Percentiles rank a stretch among this genome's conserved stretches.
Conservation (phyloP, 768 basidiomycete genomes). For the Lentinula raphanica region DNA sequence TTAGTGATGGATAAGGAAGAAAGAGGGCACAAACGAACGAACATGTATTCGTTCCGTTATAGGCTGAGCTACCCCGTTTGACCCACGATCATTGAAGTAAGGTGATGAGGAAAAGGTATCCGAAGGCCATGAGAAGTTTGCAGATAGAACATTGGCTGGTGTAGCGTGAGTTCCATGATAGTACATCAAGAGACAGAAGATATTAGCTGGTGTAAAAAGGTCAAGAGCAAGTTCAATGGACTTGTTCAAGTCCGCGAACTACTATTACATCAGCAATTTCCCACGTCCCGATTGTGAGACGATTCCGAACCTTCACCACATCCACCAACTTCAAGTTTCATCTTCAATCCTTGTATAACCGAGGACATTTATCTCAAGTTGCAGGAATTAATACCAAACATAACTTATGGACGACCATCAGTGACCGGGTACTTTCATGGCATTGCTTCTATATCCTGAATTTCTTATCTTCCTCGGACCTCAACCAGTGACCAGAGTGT, state of each 20-base stretch:
- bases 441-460: not conserved
- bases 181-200: not conserved
- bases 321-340: too few species aligned
- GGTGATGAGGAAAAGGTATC: conserved; percentile 68
- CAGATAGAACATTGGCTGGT: not conserved
- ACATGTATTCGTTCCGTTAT: conserved; percentile 79
- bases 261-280: too few species aligned
- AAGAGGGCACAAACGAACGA: conserved; percentile 42
- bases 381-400: too few species aligned
- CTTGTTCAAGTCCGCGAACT: too few species aligned
- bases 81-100: conserved; percentile 74
- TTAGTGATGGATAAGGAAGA: not conserved
- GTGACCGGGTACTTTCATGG: too few species aligned
- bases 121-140: not conserved
- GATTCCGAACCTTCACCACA: too few species aligned
- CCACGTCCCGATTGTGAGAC: too few species aligned
- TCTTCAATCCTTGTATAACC: too few species aligned
- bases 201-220: not conserved
- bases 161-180: not conserved
- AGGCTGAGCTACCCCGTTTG: conserved; percentile 66
- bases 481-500: not conserved
- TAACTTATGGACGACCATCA: too few species aligned
- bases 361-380: too few species aligned
- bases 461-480: not conserved
- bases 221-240: too few species aligned